Conservation (phyloP, 2,329 filamentous ascomycete species). For the Ophiocordyceps camponoti-leonardi region DNA sequence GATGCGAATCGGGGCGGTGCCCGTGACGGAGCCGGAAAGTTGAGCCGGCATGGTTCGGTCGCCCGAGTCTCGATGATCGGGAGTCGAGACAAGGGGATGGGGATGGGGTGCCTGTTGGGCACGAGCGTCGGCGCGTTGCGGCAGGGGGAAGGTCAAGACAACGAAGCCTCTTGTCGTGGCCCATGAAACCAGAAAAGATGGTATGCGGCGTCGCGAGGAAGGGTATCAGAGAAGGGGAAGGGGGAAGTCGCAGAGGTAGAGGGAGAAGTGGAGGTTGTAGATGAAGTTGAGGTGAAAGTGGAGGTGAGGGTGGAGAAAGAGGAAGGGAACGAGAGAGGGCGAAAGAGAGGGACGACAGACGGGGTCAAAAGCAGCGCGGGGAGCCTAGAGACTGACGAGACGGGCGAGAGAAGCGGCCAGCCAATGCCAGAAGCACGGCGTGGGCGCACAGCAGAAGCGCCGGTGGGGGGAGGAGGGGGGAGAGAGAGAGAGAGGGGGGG, state of each 20-base stretch:
- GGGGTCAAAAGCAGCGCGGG: neutral
- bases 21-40: constrained; percentile 19
- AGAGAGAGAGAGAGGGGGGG: neutral
- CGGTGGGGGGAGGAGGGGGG: neutral
- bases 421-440: constrained; percentile 11
- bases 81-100: neutral
- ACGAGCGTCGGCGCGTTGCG: neutral
- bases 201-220: too few species aligned
- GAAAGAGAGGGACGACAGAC: neutral
- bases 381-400: neutral
- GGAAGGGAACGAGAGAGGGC: neutral
- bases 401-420: constrained; percentile 4
- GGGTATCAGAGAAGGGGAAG: too few species aligned
- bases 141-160: neutral
- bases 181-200: neutral
- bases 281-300: too few species aligned
- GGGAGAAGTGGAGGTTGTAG: too few species aligned
- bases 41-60: constrained; percentile 19
- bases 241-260: too few species aligned
- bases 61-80: neutral
- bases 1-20: constrained; percentile 20
- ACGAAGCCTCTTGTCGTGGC: neutral
- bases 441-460: constrained; percentile 3
- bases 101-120: neutral
- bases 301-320: neutral